These are phyloP conservation scores for Nicotiana otophora DNA, from an alignment of 257 asterid species.

Conservation along the genomic window DNA sequence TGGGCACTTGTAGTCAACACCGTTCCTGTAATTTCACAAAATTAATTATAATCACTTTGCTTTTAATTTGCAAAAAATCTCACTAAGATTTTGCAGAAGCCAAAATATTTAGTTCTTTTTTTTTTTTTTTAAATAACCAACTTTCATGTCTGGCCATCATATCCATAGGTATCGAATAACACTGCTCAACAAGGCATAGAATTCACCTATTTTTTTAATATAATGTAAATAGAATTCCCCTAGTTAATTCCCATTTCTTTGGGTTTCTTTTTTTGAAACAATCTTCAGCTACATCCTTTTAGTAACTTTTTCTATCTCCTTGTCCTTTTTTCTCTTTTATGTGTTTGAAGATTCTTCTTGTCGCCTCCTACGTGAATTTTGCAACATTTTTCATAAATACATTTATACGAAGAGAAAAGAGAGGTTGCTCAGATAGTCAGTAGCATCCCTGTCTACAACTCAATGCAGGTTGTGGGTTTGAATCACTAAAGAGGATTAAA, in stretches of 20 bases:
- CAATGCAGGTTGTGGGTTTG: too few relatives aligned
- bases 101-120: too few relatives aligned
- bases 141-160: too few relatives aligned
- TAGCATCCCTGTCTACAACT: too few relatives aligned
- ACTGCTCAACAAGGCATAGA: not conserved
- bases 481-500: too few relatives aligned
- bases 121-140: too few relatives aligned
- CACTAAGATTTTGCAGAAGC: not conserved
- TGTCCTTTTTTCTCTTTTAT: not conserved
- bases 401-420: too few relatives aligned
- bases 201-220: too few relatives aligned
- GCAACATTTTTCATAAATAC: not conserved
- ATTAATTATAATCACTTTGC: not conserved
- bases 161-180: not conserved
- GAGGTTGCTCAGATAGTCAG: too few relatives aligned
- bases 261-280: slow-evolving; percentile 15
- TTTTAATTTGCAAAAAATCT: not conserved
- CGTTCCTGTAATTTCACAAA: slow-evolving; percentile 28
- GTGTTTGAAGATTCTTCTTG: slow-evolving; percentile 3
- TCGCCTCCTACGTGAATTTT: not conserved
- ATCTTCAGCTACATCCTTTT: slow-evolving; percentile 49
- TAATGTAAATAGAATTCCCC: not conserved
- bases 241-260: not conserved
- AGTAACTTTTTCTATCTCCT: not conserved
- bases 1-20: slow-evolving; percentile 54